Conservation (phyloP, 768 basidiomycete species). For the Hygrophoropsis aurantiaca region DNA sequence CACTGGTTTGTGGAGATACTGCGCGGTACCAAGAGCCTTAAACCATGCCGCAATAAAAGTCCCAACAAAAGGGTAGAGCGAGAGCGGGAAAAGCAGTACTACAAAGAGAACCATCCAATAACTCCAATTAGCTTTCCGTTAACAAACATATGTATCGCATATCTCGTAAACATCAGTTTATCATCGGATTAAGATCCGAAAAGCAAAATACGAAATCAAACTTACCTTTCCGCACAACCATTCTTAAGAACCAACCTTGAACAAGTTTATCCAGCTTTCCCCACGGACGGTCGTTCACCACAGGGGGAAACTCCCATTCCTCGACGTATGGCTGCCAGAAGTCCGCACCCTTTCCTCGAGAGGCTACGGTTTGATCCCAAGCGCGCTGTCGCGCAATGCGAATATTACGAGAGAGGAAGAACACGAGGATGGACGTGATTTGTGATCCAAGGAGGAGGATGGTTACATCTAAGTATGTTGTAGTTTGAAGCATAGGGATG, state of each 20-base stretch:
- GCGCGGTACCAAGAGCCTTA: conserved; percentile 66
- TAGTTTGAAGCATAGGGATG: background rate
- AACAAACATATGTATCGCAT: conserved; percentile 1
- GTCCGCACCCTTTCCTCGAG: conserved; percentile 75
- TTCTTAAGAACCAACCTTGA: conserved; percentile 11
- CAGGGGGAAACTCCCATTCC: conserved; percentile 70
- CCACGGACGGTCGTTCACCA: conserved; percentile 28
- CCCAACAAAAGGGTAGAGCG: conserved; percentile 71
- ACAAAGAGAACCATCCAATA: background rate
- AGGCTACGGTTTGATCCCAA: conserved; percentile 80
- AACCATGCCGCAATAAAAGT: conserved; percentile 60
- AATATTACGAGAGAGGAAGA: conserved; percentile 84
- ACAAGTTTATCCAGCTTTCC: conserved; percentile 14
- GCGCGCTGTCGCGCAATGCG: conserved; percentile 74
- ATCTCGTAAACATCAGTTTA: background rate
- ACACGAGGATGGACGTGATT: conserved; percentile 70
- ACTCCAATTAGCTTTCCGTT: too few species aligned
- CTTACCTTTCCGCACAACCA: conserved; percentile 22
- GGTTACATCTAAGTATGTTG: conserved; percentile 57
- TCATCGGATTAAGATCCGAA: too few species aligned
- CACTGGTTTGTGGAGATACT: conserved; percentile 68
- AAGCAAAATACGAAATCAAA: background rate
- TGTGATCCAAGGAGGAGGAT: conserved; percentile 73
- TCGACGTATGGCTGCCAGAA: conserved; percentile 87
- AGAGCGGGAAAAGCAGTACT: conserved; percentile 63